phyloP scores from a whole-genome alignment of 169 alveolate genomes.

The Eimeria zaria region DNA sequence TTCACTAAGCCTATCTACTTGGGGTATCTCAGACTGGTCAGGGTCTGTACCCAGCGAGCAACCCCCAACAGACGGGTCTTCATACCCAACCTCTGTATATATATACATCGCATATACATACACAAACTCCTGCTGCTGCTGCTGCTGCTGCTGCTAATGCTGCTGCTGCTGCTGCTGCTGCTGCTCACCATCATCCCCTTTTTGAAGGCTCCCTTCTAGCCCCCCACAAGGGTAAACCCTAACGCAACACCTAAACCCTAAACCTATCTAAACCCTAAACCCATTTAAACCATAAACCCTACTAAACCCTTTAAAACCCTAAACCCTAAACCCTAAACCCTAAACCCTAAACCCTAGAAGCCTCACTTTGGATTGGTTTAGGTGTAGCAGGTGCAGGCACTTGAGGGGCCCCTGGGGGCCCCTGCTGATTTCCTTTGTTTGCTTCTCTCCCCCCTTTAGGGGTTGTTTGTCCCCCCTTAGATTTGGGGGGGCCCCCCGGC shows the following conservation, averaged over 20 bases:
- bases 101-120: too few species aligned
- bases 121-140: not conserved
- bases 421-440: constrained; percentile 7
- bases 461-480: not conserved
- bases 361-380: constrained; percentile 28
- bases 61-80: constrained; percentile 59
- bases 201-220: not conserved
- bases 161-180: not conserved
- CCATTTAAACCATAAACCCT: too few species aligned
- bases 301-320: too few species aligned
- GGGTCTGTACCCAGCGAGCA: constrained; percentile 63
- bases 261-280: too few species aligned
- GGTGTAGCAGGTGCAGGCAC: not conserved
- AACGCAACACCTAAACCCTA: too few species aligned
- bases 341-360: not conserved
- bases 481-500: constrained; percentile 3
- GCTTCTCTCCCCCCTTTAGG: constrained; percentile 4
- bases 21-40: constrained; percentile 61
- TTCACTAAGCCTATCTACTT: not conserved
- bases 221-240: too few species aligned
- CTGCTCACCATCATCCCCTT: not conserved
- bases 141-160: not conserved
- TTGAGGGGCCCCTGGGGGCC: constrained; percentile 32
- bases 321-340: not conserved
- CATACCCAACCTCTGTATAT: constrained; percentile 68